Evolutionary conservation across 345 rosid species (phyloP).

Genomic region (Eucalyptus rudis): DNA sequence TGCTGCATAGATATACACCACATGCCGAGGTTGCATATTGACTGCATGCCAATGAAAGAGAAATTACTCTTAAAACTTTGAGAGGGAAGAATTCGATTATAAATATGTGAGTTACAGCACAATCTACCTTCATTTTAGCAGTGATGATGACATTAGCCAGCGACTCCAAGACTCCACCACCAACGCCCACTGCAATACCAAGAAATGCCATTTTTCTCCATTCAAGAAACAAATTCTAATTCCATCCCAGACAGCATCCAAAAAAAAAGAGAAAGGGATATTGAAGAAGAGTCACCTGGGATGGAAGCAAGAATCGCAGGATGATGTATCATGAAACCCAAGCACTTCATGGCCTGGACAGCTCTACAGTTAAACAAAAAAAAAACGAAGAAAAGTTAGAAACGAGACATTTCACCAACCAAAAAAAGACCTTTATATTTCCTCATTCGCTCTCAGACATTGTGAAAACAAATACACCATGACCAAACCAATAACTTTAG

Average conservation of each 20-base stretch:
- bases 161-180: constrained; percentile 11
- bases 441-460: neutral
- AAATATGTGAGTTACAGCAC: neutral
- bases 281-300: constrained; percentile 5
- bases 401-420: neutral
- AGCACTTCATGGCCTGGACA: constrained; percentile 48
- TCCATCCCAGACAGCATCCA: neutral
- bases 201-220: neutral
- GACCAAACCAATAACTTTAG: neutral
- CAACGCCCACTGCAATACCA: constrained; percentile 17
- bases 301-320: constrained; percentile 20
- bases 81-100: neutral
- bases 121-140: constrained; percentile 33
- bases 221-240: neutral
- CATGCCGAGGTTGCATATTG: constrained; percentile 34
- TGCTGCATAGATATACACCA: constrained; percentile 60
- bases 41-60: constrained; percentile 1
- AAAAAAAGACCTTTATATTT: too few relatives aligned
- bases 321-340: constrained; percentile 45
- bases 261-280: neutral
- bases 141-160: constrained; percentile 17
- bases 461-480: neutral
- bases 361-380: constrained; percentile 11
- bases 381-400: neutral
- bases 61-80: neutral